Percentiles rank a stretch among this genome's conserved stretches.
Conservation (phyloP, 139 green algal genomes). For the Edaphochlamys debaryana region DNA sequence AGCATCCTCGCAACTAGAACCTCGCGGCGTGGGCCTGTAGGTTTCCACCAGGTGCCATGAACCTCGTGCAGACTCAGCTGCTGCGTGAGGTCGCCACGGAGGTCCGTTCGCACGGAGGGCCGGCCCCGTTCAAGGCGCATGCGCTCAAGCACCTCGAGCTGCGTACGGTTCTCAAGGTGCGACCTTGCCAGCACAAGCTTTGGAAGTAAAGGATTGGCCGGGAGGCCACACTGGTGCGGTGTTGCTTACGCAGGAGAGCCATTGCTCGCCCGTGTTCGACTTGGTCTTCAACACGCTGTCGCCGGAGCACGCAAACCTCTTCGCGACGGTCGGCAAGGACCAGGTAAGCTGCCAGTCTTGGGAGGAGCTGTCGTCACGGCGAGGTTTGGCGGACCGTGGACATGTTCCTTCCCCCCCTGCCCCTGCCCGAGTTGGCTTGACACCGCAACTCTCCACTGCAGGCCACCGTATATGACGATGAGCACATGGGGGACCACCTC, state of each 20-base stretch:
- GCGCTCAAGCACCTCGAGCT: conserved; percentile 26
- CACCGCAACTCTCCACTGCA: no score
- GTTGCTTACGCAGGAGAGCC: conserved; percentile 61
- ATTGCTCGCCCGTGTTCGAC: conserved; percentile 53
- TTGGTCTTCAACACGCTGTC: conserved; percentile 57
- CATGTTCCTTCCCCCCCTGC: no score
- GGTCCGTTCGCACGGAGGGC: background rate
- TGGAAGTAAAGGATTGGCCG: background rate
- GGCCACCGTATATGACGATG: conserved; percentile 77
- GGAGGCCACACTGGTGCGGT: background rate
- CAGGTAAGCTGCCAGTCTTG: no score
- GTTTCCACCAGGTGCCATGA: no score
- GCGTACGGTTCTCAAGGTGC: conserved; percentile 30
- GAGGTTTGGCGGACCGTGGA: no score
- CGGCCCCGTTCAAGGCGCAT: conserved; percentile 15
- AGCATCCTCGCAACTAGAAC: no score
- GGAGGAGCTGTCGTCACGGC: no score
- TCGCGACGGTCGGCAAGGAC: conserved; percentile 69
- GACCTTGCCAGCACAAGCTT: background rate
- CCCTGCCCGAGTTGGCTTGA: no score
- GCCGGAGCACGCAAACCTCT: conserved; percentile 54
- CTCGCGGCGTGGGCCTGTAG: no score
- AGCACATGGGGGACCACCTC: conserved; percentile 76
- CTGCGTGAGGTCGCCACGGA: conserved; percentile 7
- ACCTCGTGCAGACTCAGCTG: conserved; percentile 23